These are phyloP conservation scores for Oryza brachyantha DNA, from an alignment of 176 grass and related monocot species.

Conservation along the genomic window DNA sequence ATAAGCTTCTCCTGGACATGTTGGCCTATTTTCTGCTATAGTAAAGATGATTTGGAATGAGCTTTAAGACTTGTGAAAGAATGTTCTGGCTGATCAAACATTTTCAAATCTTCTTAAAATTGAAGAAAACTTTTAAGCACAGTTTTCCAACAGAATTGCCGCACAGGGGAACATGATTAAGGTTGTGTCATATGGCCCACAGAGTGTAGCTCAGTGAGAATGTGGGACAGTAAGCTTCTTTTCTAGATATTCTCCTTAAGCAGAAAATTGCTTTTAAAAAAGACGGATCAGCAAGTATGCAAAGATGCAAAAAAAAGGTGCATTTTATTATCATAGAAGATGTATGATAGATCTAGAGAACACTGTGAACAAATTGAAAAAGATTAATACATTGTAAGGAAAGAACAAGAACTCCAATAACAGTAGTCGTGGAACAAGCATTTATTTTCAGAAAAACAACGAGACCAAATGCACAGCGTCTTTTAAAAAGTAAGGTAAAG, in stretches of 20 bases:
- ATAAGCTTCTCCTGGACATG: conserved; percentile 40
- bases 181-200: neutral
- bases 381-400: neutral
- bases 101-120: conserved; percentile 21
- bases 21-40: conserved; percentile 24
- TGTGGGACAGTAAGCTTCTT: neutral
- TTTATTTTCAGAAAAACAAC: neutral
- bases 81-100: neutral
- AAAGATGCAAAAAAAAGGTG: neutral
- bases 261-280: conserved; percentile 4
- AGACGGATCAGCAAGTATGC: neutral
- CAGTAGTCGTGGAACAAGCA: neutral
- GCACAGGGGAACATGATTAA: neutral
- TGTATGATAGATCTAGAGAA: conserved; percentile 13
- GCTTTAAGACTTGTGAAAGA: neutral
- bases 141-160: conserved; percentile 11
- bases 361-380: neutral
- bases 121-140: neutral
- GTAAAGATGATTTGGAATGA: conserved; percentile 15
- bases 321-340: neutral
- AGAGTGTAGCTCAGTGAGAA: neutral
- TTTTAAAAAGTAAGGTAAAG: neutral
- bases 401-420: neutral
- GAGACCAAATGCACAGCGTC: neutral
- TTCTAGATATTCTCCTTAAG: neutral